Conservation (phyloP, 2,329 filamentous ascomycete genomes). For the Penicillium palitans region DNA sequence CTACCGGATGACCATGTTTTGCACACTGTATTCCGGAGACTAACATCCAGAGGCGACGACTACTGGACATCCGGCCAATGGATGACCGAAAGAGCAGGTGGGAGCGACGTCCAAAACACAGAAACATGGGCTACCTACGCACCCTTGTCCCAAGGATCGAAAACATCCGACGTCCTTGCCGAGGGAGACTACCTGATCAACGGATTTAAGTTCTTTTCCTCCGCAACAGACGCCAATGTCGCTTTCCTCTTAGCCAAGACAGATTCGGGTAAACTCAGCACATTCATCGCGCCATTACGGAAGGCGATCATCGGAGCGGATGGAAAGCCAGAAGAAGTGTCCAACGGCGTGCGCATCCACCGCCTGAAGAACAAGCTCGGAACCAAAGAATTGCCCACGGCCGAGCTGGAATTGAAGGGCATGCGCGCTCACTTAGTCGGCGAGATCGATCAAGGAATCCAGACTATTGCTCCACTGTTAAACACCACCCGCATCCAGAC, state of each 20-base stretch:
- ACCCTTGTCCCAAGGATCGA: too few relatives aligned
- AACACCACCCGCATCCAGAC: constrained; percentile 58
- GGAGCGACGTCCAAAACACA: too few relatives aligned
- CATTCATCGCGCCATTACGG: constrained; percentile 65
- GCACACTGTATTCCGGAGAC: too few relatives aligned
- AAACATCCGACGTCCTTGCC: too few relatives aligned
- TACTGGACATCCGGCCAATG: too few relatives aligned
- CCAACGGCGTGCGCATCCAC: constrained; percentile 66
- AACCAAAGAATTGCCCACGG: constrained; percentile 62
- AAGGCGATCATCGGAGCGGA: constrained; percentile 28
- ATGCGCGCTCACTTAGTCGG: constrained; percentile 68
- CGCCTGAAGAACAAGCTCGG: constrained; percentile 73
- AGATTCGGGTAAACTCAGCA: constrained; percentile 52
- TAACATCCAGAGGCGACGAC: too few relatives aligned
- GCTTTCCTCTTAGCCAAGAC: constrained; percentile 59
- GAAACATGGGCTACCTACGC: too few relatives aligned
- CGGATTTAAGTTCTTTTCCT: too few relatives aligned
- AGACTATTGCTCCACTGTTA: constrained; percentile 66
- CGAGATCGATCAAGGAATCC: constrained; percentile 63
- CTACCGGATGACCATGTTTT: too few relatives aligned
- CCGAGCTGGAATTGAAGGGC: constrained; percentile 66
- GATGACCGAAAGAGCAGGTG: too few relatives aligned
- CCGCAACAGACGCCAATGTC: too few relatives aligned
- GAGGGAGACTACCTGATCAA: too few relatives aligned
- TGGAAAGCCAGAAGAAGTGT: constrained; percentile 38